Conservation (phyloP, 306 rosid genomes). For the Gastrolobium villosum region DNA sequence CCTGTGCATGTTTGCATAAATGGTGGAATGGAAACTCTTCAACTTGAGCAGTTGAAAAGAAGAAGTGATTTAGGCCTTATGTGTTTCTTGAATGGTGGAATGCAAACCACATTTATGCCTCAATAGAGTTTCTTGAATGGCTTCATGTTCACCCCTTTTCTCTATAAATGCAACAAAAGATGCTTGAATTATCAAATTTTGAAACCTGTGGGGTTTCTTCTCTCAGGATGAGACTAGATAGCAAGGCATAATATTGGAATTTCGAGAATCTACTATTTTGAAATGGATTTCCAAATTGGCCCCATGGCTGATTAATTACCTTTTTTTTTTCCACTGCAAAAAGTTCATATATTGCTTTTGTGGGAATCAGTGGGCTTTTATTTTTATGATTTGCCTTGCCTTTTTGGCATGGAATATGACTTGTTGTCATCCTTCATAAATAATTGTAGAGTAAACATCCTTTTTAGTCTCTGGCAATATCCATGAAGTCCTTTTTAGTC, state of each 20-base stretch:
- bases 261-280: constrained; percentile 12
- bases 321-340: constrained; percentile 15
- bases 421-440: constrained; percentile 5
- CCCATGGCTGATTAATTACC: constrained; percentile 16
- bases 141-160: constrained; percentile 47
- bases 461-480: no score
- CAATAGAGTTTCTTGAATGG: background rate
- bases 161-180: background rate
- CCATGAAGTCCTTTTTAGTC: no score
- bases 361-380: constrained; percentile 31
- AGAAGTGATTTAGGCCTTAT: constrained; percentile 50
- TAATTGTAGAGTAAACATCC: no score
- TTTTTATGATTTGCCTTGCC: constrained; percentile 33
- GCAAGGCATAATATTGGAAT: constrained; percentile 15
- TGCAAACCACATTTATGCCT: no score
- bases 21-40: constrained; percentile 37
- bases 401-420: constrained; percentile 30
- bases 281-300: constrained; percentile 20
- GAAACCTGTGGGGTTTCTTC: constrained; percentile 1
- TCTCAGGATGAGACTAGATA: constrained; percentile 17
- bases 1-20: constrained; percentile 34
- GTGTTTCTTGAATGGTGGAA: no score
- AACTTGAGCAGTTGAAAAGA: constrained; percentile 63
- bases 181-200: constrained; percentile 10
- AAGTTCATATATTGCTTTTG: constrained; percentile 18